Evolutionary conservation across 192 early-diverging fungal genomes (phyloP).

Genomic region (Entophlyctis luteolus): DNA sequence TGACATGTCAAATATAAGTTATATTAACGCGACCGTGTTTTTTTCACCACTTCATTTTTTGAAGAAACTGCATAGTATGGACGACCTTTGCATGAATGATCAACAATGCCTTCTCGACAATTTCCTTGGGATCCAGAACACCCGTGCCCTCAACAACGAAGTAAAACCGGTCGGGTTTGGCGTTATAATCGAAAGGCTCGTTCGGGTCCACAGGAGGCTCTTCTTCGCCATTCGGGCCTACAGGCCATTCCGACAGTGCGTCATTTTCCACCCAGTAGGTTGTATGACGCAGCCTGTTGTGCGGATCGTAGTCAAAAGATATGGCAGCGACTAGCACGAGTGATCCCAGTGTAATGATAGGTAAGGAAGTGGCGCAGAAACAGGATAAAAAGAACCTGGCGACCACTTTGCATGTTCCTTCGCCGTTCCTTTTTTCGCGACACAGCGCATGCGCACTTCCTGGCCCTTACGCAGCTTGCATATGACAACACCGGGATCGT

Average conservation of each 20-base stretch:
- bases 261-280: constrained; percentile 88
- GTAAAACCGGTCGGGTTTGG: constrained; percentile 54
- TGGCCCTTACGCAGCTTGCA: constrained; percentile 88
- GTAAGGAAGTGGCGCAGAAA: no score
- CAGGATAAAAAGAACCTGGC: no score
- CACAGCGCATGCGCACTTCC: constrained; percentile 82
- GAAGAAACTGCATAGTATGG: background rate
- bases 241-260: constrained; percentile 67
- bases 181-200: constrained; percentile 53
- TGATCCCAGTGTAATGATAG: no score
- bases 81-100: constrained; percentile 44
- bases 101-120: constrained; percentile 39
- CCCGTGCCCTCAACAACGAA: constrained; percentile 51
- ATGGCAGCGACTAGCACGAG: constrained; percentile 74
- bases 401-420: constrained; percentile 99
- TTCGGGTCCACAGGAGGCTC: constrained; percentile 22
- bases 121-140: constrained; percentile 41
- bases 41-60: constrained; percentile 25
- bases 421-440: constrained; percentile 94
- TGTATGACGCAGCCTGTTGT: constrained; percentile 87
- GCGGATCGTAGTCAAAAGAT: constrained; percentile 94
- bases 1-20: no score
- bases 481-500: constrained; percentile 76
- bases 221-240: constrained; percentile 40
- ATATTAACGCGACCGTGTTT: no score